These are phyloP conservation scores for Platanthera zijinensis DNA, from an alignment of 106 monocot genomes.

Conservation along the genomic window DNA sequence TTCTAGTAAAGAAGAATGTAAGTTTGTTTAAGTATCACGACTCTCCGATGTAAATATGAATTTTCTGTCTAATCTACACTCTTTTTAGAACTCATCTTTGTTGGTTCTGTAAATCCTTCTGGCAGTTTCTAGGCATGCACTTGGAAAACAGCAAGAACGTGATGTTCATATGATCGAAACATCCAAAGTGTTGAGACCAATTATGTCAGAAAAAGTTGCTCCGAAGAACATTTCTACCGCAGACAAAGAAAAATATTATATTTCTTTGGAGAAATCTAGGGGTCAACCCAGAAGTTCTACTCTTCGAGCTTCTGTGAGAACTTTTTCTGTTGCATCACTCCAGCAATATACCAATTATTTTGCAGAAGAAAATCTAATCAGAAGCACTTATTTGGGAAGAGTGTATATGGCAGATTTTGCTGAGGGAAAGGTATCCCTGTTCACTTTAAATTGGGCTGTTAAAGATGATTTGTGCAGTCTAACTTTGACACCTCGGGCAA, in stretches of 20 bases:
- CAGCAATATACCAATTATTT: constrained; percentile 11
- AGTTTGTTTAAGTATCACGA: neutral
- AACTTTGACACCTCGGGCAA: no score
- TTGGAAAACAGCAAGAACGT: constrained; percentile 9
- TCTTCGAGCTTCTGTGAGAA: constrained; percentile 4
- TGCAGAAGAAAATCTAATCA: constrained; percentile 4
- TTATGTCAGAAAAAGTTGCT: constrained; percentile 9
- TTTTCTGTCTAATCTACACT: neutral
- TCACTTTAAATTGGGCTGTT: no score
- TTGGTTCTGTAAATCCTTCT: neutral
- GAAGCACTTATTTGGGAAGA: constrained; percentile 1
- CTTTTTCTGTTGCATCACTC: constrained; percentile 13
- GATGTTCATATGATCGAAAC: constrained; percentile 5
- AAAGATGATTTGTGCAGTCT: no score
- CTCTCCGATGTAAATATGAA: neutral
- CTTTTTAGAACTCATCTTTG: neutral
- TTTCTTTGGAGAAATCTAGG: neutral
- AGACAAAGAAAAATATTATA: neutral
- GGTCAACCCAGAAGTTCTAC: neutral
- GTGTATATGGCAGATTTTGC: neutral
- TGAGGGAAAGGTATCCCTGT: neutral
- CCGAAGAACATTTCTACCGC: neutral
- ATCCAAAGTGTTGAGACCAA: neutral
- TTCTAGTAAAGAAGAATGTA: constrained; percentile 16
- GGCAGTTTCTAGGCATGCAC: neutral